Percentiles rank a stretch among this genome's conserved stretches.
These are phyloP conservation scores for Rosa persica DNA, from an alignment of 306 rosid species.

Conservation along the genomic window DNA sequence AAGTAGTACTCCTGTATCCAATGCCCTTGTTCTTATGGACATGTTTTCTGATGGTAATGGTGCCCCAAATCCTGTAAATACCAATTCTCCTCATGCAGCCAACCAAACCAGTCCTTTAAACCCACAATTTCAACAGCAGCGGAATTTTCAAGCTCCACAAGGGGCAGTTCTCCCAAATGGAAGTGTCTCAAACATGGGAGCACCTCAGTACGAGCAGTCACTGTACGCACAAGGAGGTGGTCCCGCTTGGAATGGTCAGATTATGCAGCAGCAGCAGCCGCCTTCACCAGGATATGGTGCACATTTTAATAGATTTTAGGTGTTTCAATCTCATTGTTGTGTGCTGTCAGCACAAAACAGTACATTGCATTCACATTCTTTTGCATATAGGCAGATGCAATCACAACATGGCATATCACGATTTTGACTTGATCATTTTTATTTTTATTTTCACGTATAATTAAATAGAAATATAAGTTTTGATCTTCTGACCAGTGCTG, in stretches of 20 bases:
- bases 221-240: constrained; percentile 51
- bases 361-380: constrained; percentile 28
- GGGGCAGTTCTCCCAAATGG: constrained; percentile 65
- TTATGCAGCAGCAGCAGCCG: constrained; percentile 56
- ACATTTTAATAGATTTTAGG: constrained; percentile 30
- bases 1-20: constrained; percentile 50
- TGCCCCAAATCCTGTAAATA: constrained; percentile 39
- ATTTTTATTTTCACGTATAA: neutral
- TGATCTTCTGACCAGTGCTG: constrained; percentile 11
- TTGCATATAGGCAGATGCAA: constrained; percentile 21
- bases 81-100: constrained; percentile 45
- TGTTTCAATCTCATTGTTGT: constrained; percentile 4
- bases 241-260: constrained; percentile 80
- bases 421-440: neutral
- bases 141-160: constrained; percentile 56
- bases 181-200: constrained; percentile 51
- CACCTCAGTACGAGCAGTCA: constrained; percentile 67
- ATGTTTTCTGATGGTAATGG: constrained; percentile 63
- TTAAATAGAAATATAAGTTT: constrained; percentile 7
- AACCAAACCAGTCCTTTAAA: constrained; percentile 44
- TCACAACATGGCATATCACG: constrained; percentile 14
- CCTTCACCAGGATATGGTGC: constrained; percentile 67
- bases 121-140: constrained; percentile 59
- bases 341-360: constrained; percentile 20
- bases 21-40: constrained; percentile 84